These are phyloP conservation scores for Phaeosphaeriaceae sp. DNA, from an alignment of 2,329 filamentous ascomycete species.

Conservation along the genomic window DNA sequence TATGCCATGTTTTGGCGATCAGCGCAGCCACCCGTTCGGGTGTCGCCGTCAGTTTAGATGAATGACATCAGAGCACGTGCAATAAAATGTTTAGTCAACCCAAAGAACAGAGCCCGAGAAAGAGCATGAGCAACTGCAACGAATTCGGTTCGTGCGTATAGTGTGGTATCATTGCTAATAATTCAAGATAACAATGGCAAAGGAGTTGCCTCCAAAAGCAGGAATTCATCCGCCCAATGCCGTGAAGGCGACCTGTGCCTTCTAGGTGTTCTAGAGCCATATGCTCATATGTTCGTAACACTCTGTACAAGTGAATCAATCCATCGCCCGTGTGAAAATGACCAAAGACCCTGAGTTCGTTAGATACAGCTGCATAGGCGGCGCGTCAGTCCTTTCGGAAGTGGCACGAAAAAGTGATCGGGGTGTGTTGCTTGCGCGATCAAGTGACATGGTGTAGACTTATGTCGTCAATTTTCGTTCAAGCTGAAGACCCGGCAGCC, in stretches of 20 bases:
- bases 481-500: slow-evolving; percentile 33
- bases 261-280: slow-evolving; percentile 10
- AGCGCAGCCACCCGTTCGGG: slow-evolving; percentile 9
- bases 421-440: too few relatives aligned
- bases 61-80: slow-evolving; percentile 33
- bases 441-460: too few relatives aligned
- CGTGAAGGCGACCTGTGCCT: slow-evolving; percentile 27
- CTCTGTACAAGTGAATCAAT: slow-evolving; percentile 7
- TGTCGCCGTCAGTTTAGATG: not conserved
- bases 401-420: slow-evolving; percentile 5
- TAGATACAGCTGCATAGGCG: slow-evolving; percentile 3
- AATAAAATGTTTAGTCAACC: not conserved
- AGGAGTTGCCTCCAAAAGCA: not conserved
- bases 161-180: slow-evolving; percentile 40
- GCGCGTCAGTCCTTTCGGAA: slow-evolving; percentile 28
- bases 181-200: slow-evolving; percentile 11
- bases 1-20: slow-evolving; percentile 7
- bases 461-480: slow-evolving; percentile 6
- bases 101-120: not conserved
- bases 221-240: slow-evolving; percentile 17
- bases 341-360: not conserved
- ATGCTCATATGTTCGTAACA: slow-evolving; percentile 11
- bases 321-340: slow-evolving; percentile 8
- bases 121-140: not conserved
- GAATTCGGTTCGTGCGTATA: not conserved